Conservation (phyloP, 805 yeast genomes). For the Danielia oregonensis region DNA sequence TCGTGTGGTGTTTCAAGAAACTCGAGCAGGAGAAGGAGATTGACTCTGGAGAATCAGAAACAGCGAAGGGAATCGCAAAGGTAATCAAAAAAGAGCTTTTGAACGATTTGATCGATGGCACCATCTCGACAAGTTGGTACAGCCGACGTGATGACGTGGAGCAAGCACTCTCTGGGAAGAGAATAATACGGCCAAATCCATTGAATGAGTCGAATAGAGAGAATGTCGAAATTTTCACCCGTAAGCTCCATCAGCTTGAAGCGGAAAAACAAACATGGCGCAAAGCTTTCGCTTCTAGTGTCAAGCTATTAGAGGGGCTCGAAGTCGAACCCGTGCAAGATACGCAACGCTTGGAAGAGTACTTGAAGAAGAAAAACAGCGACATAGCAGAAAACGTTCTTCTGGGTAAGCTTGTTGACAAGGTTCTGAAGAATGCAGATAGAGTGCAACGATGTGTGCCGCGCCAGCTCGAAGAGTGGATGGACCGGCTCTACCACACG, state of each 20-base stretch:
- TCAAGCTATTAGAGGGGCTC: slow-evolving; percentile 15
- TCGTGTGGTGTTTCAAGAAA: slow-evolving; percentile 63
- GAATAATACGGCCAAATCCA: slow-evolving; percentile 52
- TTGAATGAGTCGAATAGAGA: slow-evolving; percentile 50
- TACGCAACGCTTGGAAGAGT: neutral
- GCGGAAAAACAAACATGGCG: slow-evolving; percentile 50
- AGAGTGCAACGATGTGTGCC: slow-evolving; percentile 14
- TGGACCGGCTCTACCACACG: slow-evolving; percentile 37
- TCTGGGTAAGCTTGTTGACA: neutral
- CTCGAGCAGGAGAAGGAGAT: slow-evolving; percentile 22
- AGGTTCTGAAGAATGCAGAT: slow-evolving; percentile 4
- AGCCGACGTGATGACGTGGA: slow-evolving; percentile 27
- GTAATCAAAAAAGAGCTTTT: slow-evolving; percentile 63
- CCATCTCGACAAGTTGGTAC: slow-evolving; percentile 69
- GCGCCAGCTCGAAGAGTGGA: slow-evolving; percentile 20
- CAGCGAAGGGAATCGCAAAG: slow-evolving; percentile 51
- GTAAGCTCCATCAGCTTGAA: slow-evolving; percentile 41
- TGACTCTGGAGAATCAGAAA: slow-evolving; percentile 30
- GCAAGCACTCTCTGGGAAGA: slow-evolving; percentile 21
- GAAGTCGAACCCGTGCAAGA: neutral
- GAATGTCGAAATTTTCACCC: slow-evolving; percentile 44
- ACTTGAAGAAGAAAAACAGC: neutral
- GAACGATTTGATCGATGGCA: slow-evolving; percentile 55
- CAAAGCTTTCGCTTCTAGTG: slow-evolving; percentile 19
- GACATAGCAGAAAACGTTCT: neutral